A percentile compares a stretch with the other conserved stretches of the same genome.
Evolutionary conservation across 305 asterid genomes (phyloP).

Genomic region (Lippia alba): DNA sequence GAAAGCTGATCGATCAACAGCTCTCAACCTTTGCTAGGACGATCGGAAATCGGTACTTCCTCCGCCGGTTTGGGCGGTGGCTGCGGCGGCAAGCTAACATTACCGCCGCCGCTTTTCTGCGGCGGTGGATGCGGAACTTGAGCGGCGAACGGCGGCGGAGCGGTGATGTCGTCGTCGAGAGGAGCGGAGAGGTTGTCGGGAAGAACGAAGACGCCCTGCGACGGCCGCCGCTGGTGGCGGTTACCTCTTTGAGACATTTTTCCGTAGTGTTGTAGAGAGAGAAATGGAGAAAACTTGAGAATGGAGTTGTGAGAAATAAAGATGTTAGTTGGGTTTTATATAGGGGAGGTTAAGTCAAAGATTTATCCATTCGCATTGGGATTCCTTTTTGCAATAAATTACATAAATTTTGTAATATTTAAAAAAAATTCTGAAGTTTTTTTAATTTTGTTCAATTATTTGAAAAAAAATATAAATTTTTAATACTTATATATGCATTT

Average conservation of each 20-base stretch:
- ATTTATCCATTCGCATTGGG: conserved; percentile 45
- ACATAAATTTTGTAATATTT: conserved; percentile 17
- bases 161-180: conserved; percentile 39
- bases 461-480: too few relatives aligned
- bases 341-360: conserved; percentile 39
- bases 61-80: conserved; percentile 52
- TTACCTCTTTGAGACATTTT: conserved; percentile 58
- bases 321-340: conserved; percentile 36
- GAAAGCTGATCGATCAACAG: conserved; percentile 18
- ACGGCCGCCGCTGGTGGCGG: conserved; percentile 78
- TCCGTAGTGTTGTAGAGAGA: conserved; percentile 13
- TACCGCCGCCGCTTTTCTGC: conserved; percentile 30
- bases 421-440: background rate
- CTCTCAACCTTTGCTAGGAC: conserved; percentile 32
- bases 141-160: conserved; percentile 31
- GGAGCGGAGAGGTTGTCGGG: conserved; percentile 64
- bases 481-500: too few relatives aligned
- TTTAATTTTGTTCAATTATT: too few relatives aligned
- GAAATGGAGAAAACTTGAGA: conserved; percentile 16
- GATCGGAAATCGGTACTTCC: conserved; percentile 42
- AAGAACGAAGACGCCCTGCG: conserved; percentile 60
- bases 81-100: conserved; percentile 44
- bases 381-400: conserved; percentile 40
- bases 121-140: conserved; percentile 44
- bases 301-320: conserved; percentile 24